These are phyloP conservation scores for Fraxinus sp. DNA, from an alignment of 305 asterid genomes.

Conservation along the genomic window DNA sequence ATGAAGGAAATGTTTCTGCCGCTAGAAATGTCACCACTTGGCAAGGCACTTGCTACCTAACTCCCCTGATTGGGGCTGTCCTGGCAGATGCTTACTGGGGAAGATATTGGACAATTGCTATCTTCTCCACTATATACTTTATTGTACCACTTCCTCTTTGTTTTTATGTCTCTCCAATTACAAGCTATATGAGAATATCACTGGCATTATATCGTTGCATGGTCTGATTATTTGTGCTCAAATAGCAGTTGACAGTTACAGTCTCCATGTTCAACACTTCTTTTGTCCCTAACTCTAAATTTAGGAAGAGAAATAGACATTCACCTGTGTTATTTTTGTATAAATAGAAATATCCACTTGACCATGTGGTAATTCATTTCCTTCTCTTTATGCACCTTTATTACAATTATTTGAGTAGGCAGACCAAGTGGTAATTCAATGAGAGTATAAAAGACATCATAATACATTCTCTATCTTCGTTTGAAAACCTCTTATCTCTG, in stretches of 20 bases:
- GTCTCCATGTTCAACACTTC: conserved; percentile 13
- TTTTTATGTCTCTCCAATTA: not conserved
- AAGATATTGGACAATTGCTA: conserved; percentile 97
- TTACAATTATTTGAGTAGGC: not conserved
- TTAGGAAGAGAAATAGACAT: conserved; percentile 7
- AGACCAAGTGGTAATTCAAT: conserved; percentile 10
- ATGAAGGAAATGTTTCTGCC: conserved; percentile 89
- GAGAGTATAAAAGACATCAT: not conserved
- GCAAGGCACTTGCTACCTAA: conserved; percentile 95
- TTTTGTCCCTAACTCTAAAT: not conserved
- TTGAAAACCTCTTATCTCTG: not conserved
- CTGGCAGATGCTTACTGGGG: conserved; percentile 98
- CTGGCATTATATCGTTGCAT: conserved; percentile 9
- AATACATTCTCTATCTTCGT: not conserved
- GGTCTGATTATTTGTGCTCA: conserved; percentile 5
- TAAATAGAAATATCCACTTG: conserved; percentile 1
- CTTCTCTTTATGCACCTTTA: conserved; percentile 5
- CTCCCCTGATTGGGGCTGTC: conserved; percentile 92
- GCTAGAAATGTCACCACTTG: conserved; percentile 95
- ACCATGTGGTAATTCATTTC: conserved; percentile 1
- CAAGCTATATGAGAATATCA: conserved; percentile 5
- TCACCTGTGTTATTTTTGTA: conserved; percentile 6
- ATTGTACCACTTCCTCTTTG: conserved; percentile 45
- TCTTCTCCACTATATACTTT: conserved; percentile 85
- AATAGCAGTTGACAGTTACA: conserved; percentile 12